Evolutionary conservation across 768 basidiomycete genomes (phyloP).

Genomic region (Hemileccinum impolitum): DNA sequence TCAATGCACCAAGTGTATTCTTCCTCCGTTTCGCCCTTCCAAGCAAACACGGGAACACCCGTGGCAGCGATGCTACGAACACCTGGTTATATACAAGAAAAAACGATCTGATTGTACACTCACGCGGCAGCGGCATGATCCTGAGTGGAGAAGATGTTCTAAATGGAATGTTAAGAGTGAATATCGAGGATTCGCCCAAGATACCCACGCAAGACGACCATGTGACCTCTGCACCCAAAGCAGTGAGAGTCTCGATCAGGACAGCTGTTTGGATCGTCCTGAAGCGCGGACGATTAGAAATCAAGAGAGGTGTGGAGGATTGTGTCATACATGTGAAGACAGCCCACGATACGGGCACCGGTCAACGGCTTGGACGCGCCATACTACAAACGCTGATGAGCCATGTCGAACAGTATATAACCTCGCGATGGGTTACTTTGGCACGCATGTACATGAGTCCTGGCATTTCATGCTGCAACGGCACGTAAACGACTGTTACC

Average conservation of each 20-base stretch:
- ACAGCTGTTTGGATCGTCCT: slow-evolving; percentile 99
- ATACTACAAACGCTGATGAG: slow-evolving; percentile 49
- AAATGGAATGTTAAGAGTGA: slow-evolving; percentile 5
- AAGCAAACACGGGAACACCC: slow-evolving; percentile 97
- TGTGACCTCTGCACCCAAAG: slow-evolving; percentile 93
- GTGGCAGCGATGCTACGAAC: slow-evolving; percentile 84
- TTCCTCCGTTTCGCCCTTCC: slow-evolving; percentile 99
- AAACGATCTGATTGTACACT: slow-evolving; percentile 27
- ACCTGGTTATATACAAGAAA: slow-evolving; percentile 1
- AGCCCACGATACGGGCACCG: slow-evolving; percentile 95
- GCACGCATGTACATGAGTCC: slow-evolving; percentile 90
- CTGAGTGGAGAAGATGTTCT: slow-evolving; percentile 99
- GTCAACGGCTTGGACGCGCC: slow-evolving; percentile 78
- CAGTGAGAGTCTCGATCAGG: slow-evolving; percentile 95
- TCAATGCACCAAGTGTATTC: slow-evolving; percentile 99
- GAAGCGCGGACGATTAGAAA: slow-evolving; percentile 7
- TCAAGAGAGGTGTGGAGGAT: not conserved
- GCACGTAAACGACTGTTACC: slow-evolving; percentile 10
- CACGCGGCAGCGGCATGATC: slow-evolving; percentile 98
- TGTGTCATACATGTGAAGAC: slow-evolving; percentile 86
- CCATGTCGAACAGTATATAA: slow-evolving; percentile 2
- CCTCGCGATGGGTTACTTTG: slow-evolving; percentile 52
- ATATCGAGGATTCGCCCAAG: not conserved
- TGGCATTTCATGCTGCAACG: slow-evolving; percentile 84
- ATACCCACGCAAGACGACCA: slow-evolving; percentile 94